Evolutionary conservation across 495 filamentous ascomycete species (phyloP).

Genomic region (Penicillium longicatenatum): DNA sequence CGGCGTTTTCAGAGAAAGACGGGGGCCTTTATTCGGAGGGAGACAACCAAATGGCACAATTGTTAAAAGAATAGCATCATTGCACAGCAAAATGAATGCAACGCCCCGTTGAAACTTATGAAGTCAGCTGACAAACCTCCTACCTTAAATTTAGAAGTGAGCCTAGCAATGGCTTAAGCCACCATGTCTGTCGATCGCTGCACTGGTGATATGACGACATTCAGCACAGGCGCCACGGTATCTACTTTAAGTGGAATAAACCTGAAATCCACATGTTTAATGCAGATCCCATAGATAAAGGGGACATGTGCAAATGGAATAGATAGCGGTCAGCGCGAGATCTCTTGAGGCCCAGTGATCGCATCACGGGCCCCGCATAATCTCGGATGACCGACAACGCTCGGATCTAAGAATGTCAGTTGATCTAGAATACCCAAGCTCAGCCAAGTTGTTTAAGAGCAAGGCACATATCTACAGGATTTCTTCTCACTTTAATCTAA

Average conservation of each 20-base stretch:
- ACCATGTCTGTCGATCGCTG: not conserved
- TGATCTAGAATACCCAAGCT: constrained; percentile 7
- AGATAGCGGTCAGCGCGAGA: constrained; percentile 3
- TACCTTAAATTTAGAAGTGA: not conserved
- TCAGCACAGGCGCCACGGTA: not conserved
- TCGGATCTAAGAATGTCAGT: constrained; percentile 21
- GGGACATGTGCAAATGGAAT: not conserved
- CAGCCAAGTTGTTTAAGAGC: not conserved
- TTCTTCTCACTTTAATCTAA: no score
- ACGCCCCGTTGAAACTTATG: no score
- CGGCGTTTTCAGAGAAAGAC: no score
- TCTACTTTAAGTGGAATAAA: not conserved
- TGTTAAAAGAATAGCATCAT: not conserved
- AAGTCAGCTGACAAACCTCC: not conserved
- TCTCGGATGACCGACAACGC: constrained; percentile 23
- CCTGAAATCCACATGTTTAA: not conserved
- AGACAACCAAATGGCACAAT: no score
- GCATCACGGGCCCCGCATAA: constrained; percentile 21
- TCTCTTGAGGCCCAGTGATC: constrained; percentile 21
- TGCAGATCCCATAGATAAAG: not conserved
- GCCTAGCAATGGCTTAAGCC: not conserved
- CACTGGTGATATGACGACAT: not conserved
- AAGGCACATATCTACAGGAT: not conserved
- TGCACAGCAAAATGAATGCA: no score
- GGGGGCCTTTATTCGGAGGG: no score